Conservation (phyloP, 2,329 filamentous ascomycete species). For the Diaporthe citrichinensis region DNA sequence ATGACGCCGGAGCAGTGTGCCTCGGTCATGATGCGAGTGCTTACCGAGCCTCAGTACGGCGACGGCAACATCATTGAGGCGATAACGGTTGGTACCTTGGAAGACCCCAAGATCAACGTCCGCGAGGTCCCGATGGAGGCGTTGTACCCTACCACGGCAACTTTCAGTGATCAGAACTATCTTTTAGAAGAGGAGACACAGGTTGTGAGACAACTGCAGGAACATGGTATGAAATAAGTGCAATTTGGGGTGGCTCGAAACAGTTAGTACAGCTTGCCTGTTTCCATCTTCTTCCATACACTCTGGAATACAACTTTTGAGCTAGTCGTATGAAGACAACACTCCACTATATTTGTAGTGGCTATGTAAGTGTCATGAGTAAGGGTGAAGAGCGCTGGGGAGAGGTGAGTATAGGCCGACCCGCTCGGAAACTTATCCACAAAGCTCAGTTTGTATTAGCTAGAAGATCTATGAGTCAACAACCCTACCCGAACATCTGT, state of each 20-base stretch:
- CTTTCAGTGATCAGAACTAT: slow-evolving; percentile 11
- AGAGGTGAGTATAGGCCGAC: not conserved
- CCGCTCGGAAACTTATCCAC: not conserved
- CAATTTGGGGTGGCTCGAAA: not conserved
- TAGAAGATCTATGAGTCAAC: not conserved
- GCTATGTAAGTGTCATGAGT: not conserved
- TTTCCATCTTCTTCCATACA: no score
- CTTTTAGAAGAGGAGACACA: slow-evolving; percentile 24
- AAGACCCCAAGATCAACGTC: slow-evolving; percentile 36
- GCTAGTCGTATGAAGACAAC: no score
- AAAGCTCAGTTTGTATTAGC: slow-evolving; percentile 3
- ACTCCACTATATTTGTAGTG: not conserved
- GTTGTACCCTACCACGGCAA: slow-evolving; percentile 25
- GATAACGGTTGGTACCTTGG: slow-evolving; percentile 40
- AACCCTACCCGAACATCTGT: not conserved
- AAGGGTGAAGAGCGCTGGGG: no score
- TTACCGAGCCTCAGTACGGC: slow-evolving; percentile 42
- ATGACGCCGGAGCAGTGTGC: slow-evolving; percentile 33
- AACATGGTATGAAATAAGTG: not conserved
- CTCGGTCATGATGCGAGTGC: slow-evolving; percentile 39
- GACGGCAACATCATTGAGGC: slow-evolving; percentile 44
- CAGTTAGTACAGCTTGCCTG: not conserved
- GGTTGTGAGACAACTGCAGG: slow-evolving; percentile 11
- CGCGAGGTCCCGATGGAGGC: slow-evolving; percentile 40
- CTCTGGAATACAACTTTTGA: not conserved